Evolutionary conservation across 148 eudicot genomes (phyloP).

Genomic region (Camellia lanceoleosa): DNA sequence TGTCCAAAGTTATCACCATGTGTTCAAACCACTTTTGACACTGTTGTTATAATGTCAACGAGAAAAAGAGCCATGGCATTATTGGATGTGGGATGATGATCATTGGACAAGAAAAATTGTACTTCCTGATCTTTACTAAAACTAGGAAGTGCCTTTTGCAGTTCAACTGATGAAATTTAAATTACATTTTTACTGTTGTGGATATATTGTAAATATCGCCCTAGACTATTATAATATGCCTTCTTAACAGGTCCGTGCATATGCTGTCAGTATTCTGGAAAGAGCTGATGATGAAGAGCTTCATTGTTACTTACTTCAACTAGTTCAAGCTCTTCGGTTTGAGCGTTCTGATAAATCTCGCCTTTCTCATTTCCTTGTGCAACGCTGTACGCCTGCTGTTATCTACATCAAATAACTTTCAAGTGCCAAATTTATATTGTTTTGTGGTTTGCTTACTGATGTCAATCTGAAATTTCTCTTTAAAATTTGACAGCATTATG

Average conservation of each 20-base stretch:
- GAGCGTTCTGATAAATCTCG: slow-evolving; percentile 96
- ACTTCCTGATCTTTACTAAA: background rate
- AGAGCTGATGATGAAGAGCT: slow-evolving; percentile 99
- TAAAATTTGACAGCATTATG: slow-evolving; percentile 54
- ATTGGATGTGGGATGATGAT: background rate
- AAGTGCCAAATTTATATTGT: background rate
- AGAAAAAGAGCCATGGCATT: background rate
- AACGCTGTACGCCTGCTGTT: slow-evolving; percentile 66
- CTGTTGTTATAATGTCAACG: no score
- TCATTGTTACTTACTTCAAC: slow-evolving; percentile 93
- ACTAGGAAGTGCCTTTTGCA: background rate
- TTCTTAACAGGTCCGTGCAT: slow-evolving; percentile 80
- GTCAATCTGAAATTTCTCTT: slow-evolving; percentile 7
- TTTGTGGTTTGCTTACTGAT: slow-evolving; percentile 14
- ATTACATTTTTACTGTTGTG: background rate
- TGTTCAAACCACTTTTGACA: background rate
- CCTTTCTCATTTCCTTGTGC: slow-evolving; percentile 89
- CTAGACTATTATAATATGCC: slow-evolving; percentile 13
- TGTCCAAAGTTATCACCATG: no score
- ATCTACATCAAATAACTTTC: background rate
- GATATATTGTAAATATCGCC: background rate
- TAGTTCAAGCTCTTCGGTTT: slow-evolving; percentile 98
- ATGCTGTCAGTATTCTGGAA: slow-evolving; percentile 93
- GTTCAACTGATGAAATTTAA: background rate
- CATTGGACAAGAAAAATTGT: background rate